phyloP scores from a whole-genome alignment of 2,329 filamentous ascomycete species.

The Fonsecaea monophora region DNA sequence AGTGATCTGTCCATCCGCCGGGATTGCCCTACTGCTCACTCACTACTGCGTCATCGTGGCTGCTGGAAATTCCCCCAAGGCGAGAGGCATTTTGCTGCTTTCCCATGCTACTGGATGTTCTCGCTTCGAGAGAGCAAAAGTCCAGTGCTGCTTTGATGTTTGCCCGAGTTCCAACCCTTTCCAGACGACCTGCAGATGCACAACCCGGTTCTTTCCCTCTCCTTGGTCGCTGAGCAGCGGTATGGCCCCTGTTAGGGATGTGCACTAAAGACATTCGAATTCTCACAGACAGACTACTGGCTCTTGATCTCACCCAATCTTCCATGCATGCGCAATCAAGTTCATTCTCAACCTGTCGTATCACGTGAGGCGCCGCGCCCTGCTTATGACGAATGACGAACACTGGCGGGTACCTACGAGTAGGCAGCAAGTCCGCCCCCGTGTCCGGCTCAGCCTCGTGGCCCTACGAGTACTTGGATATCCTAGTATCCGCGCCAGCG shows the following conservation, averaged over 20 bases:
- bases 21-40: neutral
- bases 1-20: neutral
- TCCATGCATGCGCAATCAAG: neutral
- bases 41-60: neutral
- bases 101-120: neutral
- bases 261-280: too few species aligned
- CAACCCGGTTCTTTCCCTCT: neutral
- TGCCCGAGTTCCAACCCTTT: neutral
- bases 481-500: neutral
- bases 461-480: neutral
- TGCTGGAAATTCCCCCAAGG: neutral
- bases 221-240: neutral
- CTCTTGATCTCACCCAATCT: too few species aligned
- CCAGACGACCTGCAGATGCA: neutral
- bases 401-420: too few species aligned
- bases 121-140: neutral
- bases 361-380: neutral
- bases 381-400: neutral
- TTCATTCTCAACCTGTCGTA: neutral
- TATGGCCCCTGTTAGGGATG: neutral
- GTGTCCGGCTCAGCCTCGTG: constrained; percentile 19
- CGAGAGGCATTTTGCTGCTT: neutral
- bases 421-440: constrained; percentile 1
- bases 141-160: neutral
- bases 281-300: too few species aligned